These are phyloP conservation scores for Sporothrix brunneoviolacea DNA, from an alignment of 2,329 filamentous ascomycete genomes.

Conservation along the genomic window DNA sequence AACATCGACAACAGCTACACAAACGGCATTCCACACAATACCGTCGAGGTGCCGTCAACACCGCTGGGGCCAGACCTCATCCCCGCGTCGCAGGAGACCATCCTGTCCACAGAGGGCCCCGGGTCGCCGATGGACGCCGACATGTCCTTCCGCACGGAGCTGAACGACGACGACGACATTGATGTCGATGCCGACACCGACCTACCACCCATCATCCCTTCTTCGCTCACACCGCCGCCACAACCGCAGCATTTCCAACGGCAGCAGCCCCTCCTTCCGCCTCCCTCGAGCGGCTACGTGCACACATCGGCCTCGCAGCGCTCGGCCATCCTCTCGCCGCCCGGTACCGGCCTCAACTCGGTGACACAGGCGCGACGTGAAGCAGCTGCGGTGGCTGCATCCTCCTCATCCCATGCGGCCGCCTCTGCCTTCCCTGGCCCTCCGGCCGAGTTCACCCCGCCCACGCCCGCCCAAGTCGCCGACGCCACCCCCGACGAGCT, in stretches of 20 bases:
- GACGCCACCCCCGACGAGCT: slow-evolving; percentile 50
- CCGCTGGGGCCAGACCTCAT: slow-evolving; percentile 25
- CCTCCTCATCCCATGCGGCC: neutral
- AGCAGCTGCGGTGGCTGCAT: neutral
- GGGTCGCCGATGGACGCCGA: slow-evolving; percentile 45
- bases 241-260: slow-evolving; percentile 4
- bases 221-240: slow-evolving; percentile 48
- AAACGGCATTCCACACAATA: slow-evolving; percentile 13
- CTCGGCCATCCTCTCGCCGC: slow-evolving; percentile 47
- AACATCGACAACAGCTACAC: neutral
- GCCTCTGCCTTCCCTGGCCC: neutral
- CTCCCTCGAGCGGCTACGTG: slow-evolving; percentile 21
- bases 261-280: neutral
- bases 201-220: slow-evolving; percentile 43
- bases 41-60: slow-evolving; percentile 29
- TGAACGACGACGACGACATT: slow-evolving; percentile 42
- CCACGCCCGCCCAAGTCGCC: slow-evolving; percentile 43
- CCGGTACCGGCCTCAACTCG: slow-evolving; percentile 38
- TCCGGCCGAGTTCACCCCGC: slow-evolving; percentile 39
- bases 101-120: slow-evolving; percentile 52
- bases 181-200: slow-evolving; percentile 36
- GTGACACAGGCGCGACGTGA: slow-evolving; percentile 21
- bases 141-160: slow-evolving; percentile 44
- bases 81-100: slow-evolving; percentile 43
- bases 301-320: slow-evolving; percentile 34